Evolutionary conservation across 768 basidiomycete species (phyloP), one percentile per base, ranked within the genome.

Genomic region (Pholiota molesta): DNA sequence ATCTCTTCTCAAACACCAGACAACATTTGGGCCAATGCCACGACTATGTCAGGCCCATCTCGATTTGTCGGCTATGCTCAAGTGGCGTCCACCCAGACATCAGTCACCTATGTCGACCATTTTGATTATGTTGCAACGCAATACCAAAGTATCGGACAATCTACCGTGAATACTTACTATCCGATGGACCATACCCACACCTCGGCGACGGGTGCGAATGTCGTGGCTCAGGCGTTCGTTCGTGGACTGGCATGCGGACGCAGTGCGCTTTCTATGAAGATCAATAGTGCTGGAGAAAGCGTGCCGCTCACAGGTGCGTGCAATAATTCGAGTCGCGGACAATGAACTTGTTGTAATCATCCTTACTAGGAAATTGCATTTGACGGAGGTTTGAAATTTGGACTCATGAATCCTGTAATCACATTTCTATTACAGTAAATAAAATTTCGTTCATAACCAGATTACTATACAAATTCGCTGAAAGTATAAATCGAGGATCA

Each of bases 131-230:
- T 79, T 11, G 78, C 80, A 2, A 75, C 81, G 52, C 75, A 76
- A 16, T 82, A 78, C 64, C 66, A 79, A 35, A 66, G 68, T 29
- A 70, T 80, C 10, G 81, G 83, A 16, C 67, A 79, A 64, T 70
- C 76, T 8, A 64, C 68, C n/a, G 73, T 76, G 13, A 73, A 72
- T 28, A 71, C 77, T 1, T 84, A 68, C 60, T 84, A 75, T 62
- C 82, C 81, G 6, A 69, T 75, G 53, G 82, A 84, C 54, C 79
- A 82, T 62, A 81, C 79, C 3, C 82, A 83, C 64, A 83, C 81
- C 1, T 72, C 72, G 9, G 69, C 76, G 3, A 70, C 75, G 16
- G 83, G 80, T 33, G 83, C 83, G 1, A 75, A 76, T 44, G 74
- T 80, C 6, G 82, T 83, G 1, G 81, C 82, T 0, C 69, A 79